A percentile compares a stretch with the other conserved stretches of the same genome.
Conservation (phyloP, 1,139 yeast species). For the Yamadazyma sp. region DNA sequence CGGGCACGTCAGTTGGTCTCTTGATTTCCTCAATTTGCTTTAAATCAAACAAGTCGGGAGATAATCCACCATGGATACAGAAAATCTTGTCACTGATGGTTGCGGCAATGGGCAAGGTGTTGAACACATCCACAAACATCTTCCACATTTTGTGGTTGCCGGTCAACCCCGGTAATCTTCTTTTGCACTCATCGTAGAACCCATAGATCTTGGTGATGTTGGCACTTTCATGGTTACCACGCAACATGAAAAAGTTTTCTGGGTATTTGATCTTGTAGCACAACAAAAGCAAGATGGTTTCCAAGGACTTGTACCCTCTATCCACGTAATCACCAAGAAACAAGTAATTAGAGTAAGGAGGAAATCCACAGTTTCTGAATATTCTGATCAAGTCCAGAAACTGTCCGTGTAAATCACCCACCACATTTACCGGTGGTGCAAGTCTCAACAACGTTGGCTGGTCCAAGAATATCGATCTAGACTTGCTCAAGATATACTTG, state of each 20-base stretch:
- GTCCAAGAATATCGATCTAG: constrained; percentile 66
- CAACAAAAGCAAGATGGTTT: constrained; percentile 67
- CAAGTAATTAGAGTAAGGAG: constrained; percentile 75
- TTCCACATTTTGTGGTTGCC: constrained; percentile 66
- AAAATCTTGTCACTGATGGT: constrained; percentile 81
- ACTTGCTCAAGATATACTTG: constrained; percentile 61
- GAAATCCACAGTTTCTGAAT: constrained; percentile 75
- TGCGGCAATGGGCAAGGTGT: constrained; percentile 84
- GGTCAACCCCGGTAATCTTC: constrained; percentile 57
- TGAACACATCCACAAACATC: constrained; percentile 75
- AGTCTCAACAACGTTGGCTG: constrained; percentile 78
- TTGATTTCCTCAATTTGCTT: constrained; percentile 67
- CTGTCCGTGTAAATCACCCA: constrained; percentile 88
- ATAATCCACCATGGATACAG: constrained; percentile 88
- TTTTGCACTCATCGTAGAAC: constrained; percentile 84
- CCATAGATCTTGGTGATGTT: constrained; percentile 84
- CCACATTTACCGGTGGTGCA: constrained; percentile 83
- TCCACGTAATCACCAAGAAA: constrained; percentile 87
- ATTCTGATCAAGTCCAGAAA: constrained; percentile 73
- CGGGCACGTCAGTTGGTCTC: constrained; percentile 88
- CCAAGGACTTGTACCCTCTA: constrained; percentile 80
- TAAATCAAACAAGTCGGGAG: constrained; percentile 68
- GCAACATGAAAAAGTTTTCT: constrained; percentile 75
- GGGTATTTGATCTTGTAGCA: constrained; percentile 82
- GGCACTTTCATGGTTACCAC: constrained; percentile 88